These are phyloP conservation scores for Candida fluviatilis DNA, from an alignment of 805 yeast genomes.

Conservation along the genomic window DNA sequence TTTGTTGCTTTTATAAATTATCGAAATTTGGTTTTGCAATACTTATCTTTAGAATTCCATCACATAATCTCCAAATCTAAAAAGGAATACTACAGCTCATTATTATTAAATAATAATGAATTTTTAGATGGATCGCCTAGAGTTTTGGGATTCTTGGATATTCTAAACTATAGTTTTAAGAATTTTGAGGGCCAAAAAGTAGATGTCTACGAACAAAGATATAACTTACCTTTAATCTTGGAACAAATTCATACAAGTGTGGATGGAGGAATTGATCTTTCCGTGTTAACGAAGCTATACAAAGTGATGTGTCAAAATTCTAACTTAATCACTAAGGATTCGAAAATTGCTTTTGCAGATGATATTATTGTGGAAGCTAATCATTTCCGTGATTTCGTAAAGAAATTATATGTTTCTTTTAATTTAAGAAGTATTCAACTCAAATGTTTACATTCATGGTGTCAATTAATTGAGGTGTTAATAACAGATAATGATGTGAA, in stretches of 20 bases:
- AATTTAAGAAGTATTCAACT: constrained; percentile 52
- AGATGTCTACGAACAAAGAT: constrained; percentile 22
- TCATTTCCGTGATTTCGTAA: constrained; percentile 34
- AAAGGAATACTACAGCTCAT: constrained; percentile 47
- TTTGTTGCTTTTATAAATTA: constrained; percentile 58
- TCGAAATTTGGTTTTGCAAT: constrained; percentile 59
- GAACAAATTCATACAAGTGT: constrained; percentile 20
- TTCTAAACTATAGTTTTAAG: constrained; percentile 53
- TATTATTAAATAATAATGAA: constrained; percentile 48
- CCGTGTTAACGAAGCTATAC: constrained; percentile 23
- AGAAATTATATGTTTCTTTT: constrained; percentile 43
- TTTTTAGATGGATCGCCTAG: constrained; percentile 60
- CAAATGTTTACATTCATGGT: constrained; percentile 76
- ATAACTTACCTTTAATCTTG: constrained; percentile 31
- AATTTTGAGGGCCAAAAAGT: constrained; percentile 41
- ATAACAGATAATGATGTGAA: constrained; percentile 51
- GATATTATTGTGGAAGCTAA: constrained; percentile 23
- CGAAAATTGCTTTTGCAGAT: constrained; percentile 18
- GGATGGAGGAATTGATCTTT: constrained; percentile 35
- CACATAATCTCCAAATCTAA: constrained; percentile 50
- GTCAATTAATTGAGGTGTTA: constrained; percentile 68
- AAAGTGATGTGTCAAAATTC: constrained; percentile 19
- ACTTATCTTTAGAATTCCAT: constrained; percentile 71
- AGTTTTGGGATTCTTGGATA: constrained; percentile 65
- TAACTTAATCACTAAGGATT: constrained; percentile 15